phyloP scores from a whole-genome alignment of 495 filamentous ascomycete species.

The Podospora pseudopauciseta region DNA sequence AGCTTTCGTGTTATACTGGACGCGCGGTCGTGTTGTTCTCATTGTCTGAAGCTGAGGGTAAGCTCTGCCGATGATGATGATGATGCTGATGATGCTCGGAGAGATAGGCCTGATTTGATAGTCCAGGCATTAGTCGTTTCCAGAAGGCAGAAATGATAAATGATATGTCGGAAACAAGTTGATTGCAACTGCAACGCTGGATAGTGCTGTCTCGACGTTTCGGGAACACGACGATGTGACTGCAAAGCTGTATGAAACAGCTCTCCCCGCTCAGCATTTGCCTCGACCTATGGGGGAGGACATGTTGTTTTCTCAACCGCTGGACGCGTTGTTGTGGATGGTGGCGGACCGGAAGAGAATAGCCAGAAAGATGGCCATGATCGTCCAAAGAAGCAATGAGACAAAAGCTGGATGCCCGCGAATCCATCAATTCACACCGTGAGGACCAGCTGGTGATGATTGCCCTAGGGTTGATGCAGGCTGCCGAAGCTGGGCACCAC shows the following conservation, averaged over 20 bases:
- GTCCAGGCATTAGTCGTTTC: background rate
- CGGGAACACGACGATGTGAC: constrained; percentile 6
- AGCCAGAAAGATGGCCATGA: constrained; percentile 14
- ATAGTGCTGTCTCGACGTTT: constrained; percentile 6
- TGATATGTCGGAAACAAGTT: background rate
- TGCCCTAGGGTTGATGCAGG: background rate
- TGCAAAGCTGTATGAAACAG: constrained; percentile 4
- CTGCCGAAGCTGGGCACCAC: background rate
- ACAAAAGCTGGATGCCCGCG: too few species aligned
- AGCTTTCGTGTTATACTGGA: background rate
- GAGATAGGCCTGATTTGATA: background rate
- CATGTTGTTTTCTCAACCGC: too few species aligned
- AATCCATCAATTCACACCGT: background rate
- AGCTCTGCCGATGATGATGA: background rate
- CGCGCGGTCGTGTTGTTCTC: background rate
- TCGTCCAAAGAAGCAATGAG: constrained; percentile 6
- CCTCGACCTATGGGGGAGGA: background rate
- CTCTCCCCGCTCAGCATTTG: background rate
- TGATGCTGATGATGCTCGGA: background rate
- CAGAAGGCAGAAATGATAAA: background rate
- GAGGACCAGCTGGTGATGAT: background rate
- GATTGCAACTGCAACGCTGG: constrained; percentile 1
- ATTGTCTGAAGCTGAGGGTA: background rate
- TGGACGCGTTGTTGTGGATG: constrained; percentile 1
- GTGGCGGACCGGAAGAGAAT: constrained; percentile 7